A percentile compares a stretch with the other conserved stretches of the same genome.
Evolutionary conservation across 163 green algal species (phyloP).

Genomic region (Scenedesmus sp.): DNA sequence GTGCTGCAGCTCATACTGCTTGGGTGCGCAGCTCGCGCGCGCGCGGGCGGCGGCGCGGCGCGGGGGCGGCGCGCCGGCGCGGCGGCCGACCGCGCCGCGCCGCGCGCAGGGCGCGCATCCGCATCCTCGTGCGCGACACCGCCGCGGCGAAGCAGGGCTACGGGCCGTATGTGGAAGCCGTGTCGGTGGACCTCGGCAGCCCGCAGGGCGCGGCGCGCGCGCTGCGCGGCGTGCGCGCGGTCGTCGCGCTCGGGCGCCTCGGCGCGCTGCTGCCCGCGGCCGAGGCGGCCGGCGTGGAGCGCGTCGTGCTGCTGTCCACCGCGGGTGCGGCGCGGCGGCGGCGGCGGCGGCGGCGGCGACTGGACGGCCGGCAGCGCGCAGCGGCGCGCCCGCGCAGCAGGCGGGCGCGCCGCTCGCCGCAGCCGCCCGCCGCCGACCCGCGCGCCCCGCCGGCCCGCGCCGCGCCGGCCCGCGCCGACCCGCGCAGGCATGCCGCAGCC

Average conservation of each 20-base stretch:
- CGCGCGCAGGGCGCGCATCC: conserved; percentile 52
- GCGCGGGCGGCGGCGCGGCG: background rate
- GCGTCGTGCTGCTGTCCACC: conserved; percentile 55
- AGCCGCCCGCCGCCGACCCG: background rate
- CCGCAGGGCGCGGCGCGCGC: conserved; percentile 19
- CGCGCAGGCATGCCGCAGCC: conserved; percentile 36
- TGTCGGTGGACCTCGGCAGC: conserved; percentile 45
- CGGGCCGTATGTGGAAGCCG: conserved; percentile 60
- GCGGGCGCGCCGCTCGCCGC: background rate
- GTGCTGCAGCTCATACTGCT: conserved; percentile 77
- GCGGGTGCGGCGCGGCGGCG: conserved; percentile 33
- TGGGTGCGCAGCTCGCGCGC: conserved; percentile 42
- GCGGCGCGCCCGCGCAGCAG: background rate
- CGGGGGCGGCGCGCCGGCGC: conserved; percentile 37
- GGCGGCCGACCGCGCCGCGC: background rate
- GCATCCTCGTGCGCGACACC: conserved; percentile 52
- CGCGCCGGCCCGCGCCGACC: no score
- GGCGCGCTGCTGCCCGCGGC: conserved; percentile 47
- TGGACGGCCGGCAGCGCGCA: background rate
- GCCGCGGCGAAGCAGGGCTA: conserved; percentile 57
- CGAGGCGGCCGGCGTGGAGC: conserved; percentile 40
- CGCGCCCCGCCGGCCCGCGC: no score
- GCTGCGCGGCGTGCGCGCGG: conserved; percentile 47
- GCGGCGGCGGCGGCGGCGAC: background rate
- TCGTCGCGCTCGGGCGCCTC: conserved; percentile 54